Base-by-base conservation (phyloP, 495 filamentous ascomycete species). In the Clohesyomyces aquaticus region DNA sequence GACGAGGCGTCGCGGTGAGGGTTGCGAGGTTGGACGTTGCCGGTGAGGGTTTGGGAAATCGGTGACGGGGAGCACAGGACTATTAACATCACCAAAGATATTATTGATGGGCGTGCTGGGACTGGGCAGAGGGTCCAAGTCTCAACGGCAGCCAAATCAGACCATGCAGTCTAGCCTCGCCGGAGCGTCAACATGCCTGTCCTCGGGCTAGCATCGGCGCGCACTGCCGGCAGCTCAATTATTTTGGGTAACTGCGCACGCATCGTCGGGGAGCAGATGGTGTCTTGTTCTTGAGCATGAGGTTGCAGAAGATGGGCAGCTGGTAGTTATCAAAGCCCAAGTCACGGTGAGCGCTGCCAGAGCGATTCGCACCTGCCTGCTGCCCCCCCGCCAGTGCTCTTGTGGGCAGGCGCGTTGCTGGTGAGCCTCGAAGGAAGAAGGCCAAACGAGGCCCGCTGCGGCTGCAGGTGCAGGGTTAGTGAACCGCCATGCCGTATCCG, bases 201-300 rank as follows among this genome's bases (percentile, higher is more conserved):
- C 29, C 41, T 59, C 53, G 59, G 55, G 50, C 53, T 58, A 68
- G 41, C 59, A 62, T 54, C 66, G 66, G 66, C 21, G 55, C 55
- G 60, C 35, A 50, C 60, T 56, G 27, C 59, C 53, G 46, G 28
- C 16, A 23, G 59, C 14, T 50, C 49, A 63, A 63, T 55, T 59
- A 32, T 35, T 52, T 47, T 23, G 45, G 65, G 53, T 25, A 68
- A 48, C 59, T 57, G 52, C 55, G 53, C 52, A 25, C 63, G 45
- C 59, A 19, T 4, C 50, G 54, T 41, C 38, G 38, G 9, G 54
- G 14, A 38, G 6, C 6, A 6, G 6, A 6, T 6, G 32, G 6
- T 38, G 6, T 38, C 14, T 38, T 38, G 6, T 38, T 38, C 14
- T 38, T 38, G 6, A 6, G 6, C 32, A 6, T n/a, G n/a, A n/a